phyloP scores from a whole-genome alignment of 2,329 filamentous ascomycete genomes.

The Pseudocercospora macadamiae region DNA sequence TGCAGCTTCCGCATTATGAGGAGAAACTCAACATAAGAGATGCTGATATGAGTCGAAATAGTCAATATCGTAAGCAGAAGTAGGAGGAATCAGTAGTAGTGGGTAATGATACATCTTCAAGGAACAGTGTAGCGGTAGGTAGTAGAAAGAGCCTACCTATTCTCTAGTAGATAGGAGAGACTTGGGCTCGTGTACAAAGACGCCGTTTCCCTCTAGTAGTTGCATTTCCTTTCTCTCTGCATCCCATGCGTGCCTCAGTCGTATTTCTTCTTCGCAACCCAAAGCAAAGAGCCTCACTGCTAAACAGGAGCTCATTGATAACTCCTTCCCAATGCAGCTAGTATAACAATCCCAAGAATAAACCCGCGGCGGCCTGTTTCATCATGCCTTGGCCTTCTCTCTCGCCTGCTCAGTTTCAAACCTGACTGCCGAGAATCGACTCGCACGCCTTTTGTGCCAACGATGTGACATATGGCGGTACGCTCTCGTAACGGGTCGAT shows the following conservation, averaged over 20 bases:
- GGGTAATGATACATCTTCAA: no score
- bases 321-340: conserved; percentile 5
- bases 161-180: no score
- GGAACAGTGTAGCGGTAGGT: no score
- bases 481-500: conserved; percentile 4
- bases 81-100: no score
- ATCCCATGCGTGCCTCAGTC: background rate
- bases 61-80: no score
- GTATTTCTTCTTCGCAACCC: background rate
- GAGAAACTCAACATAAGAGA: no score
- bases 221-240: background rate
- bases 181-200: background rate
- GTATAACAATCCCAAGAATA: background rate
- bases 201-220: background rate
- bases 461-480: background rate
- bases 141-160: no score
- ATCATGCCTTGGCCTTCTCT: background rate
- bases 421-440: background rate
- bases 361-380: background rate
- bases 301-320: background rate
- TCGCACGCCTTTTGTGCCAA: background rate
- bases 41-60: no score
- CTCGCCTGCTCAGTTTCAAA: background rate
- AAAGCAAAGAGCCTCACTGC: background rate
- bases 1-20: no score